Percentiles rank a stretch among this genome's conserved stretches.
Conservation (phyloP, 225 moss, liverwort and hornwort genomes). For the Thuidium tamariscinum region DNA sequence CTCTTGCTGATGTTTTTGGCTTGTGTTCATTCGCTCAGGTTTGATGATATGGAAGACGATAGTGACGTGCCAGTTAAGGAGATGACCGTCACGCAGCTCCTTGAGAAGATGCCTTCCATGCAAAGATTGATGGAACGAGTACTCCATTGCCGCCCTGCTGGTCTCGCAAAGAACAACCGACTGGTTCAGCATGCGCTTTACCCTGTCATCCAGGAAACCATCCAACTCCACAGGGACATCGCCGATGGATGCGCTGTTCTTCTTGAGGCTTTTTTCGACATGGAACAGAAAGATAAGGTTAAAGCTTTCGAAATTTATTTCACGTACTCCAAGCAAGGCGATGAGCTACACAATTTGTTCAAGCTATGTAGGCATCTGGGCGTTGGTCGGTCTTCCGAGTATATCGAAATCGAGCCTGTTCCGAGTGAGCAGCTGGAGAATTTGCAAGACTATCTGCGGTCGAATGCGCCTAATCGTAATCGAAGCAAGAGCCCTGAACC, state of each 20-base stretch:
- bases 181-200: conserved; percentile 75
- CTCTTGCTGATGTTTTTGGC: background rate
- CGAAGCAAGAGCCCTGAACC: conserved; percentile 65
- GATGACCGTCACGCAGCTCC: conserved; percentile 57
- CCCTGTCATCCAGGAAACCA: conserved; percentile 60
- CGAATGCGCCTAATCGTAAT: conserved; percentile 24
- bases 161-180: conserved; percentile 60
- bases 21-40: background rate
- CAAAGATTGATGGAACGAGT: conserved; percentile 88
- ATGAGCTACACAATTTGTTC: conserved; percentile 46
- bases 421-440: conserved; percentile 72
- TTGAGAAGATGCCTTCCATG: conserved; percentile 77
- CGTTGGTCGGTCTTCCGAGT: conserved; percentile 78
- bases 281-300: conserved; percentile 62
- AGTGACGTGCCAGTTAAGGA: conserved; percentile 52
- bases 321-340: conserved; percentile 66
- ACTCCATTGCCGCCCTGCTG: conserved; percentile 78
- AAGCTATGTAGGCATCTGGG: conserved; percentile 69
- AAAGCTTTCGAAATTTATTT: conserved; percentile 77
- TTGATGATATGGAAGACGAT: conserved; percentile 7
- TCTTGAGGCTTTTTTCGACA: conserved; percentile 62
- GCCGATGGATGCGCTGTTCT: conserved; percentile 61
- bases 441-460: conserved; percentile 64
- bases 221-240: conserved; percentile 63
- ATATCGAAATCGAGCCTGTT: conserved; percentile 60